These are phyloP conservation scores for Talaromyces sp. DNA, from an alignment of 2,329 filamentous ascomycete genomes.

Conservation along the genomic window DNA sequence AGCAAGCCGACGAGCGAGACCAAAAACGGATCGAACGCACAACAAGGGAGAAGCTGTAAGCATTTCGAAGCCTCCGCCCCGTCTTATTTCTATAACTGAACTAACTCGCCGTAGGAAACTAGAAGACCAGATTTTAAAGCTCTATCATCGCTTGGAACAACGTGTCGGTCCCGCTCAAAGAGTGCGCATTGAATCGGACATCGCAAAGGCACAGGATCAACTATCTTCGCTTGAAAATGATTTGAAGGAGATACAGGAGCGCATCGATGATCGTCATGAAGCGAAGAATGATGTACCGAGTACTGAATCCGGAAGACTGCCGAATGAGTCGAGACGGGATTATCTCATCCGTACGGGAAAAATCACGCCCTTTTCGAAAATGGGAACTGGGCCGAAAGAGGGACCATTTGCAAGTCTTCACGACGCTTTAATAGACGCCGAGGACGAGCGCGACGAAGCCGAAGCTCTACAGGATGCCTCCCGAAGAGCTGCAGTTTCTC, in stretches of 20 bases:
- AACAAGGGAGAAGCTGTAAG: conserved; percentile 43
- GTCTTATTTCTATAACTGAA: no score
- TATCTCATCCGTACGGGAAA: conserved; percentile 94
- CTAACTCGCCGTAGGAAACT: conserved; percentile 46
- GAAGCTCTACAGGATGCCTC: conserved; percentile 43
- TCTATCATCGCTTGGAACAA: conserved; percentile 53
- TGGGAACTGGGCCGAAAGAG: conserved; percentile 56
- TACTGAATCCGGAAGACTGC: conserved; percentile 51
- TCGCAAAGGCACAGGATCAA: conserved; percentile 61
- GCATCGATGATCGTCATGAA: conserved; percentile 70
- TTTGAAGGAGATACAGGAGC: conserved; percentile 70
- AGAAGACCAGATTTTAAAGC: conserved; percentile 58
- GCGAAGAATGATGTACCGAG: conserved; percentile 45
- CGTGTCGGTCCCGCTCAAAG: conserved; percentile 49
- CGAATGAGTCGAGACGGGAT: conserved; percentile 78
- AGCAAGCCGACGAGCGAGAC: conserved; percentile 61
- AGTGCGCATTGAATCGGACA: conserved; percentile 49
- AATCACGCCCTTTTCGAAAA: conserved; percentile 88
- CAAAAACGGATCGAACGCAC: conserved; percentile 58
- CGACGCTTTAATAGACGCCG: conserved; percentile 73
- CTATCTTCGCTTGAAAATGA: conserved; percentile 64
- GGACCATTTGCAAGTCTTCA: conserved; percentile 65
- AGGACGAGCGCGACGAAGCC: conserved; percentile 58
- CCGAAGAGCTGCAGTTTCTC: conserved; percentile 52
- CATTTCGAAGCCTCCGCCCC: background rate